Evolutionary conservation across 495 filamentous ascomycete species (phyloP), one percentile per base, ranked within the genome.

Genomic region (Aspergillus ellipticus): DNA sequence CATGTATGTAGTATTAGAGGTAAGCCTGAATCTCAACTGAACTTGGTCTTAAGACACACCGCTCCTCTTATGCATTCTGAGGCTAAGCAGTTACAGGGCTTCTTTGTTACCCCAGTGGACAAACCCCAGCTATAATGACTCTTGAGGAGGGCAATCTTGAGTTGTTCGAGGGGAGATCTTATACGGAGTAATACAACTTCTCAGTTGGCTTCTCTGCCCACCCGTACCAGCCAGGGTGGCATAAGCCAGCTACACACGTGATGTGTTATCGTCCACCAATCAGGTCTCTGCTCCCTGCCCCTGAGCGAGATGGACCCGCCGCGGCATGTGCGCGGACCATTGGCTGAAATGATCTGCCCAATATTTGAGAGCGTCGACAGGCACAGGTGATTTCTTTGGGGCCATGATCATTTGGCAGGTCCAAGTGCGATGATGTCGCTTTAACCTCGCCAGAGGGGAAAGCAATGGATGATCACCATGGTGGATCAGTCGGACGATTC

Each of bases 241-340:
- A 15, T 39, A 39, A 39, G 35, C 3, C 13, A n/a, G 11, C 5
- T 33, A 13, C 35, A 5, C 35, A 8, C 13, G 35, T 15, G 35
- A 39, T 15, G 24, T 4, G 3, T 13, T n/a, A 5, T 13, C 3
- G 11, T n/a, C 11, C 13, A 13, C 35, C 35, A 39, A 39, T 39
- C 5, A 39, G 11, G n/a, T 39, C 35, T 8, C 35, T 15, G 35
- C 35, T 13, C 11, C 11, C 37, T n/a, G 28, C 37, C 43, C 42
- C 42, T 54, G 42, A 46, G 21, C 42, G 4, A 7, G 24, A 28
- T 28, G 3, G 24, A 28, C 24, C 24, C 24, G 35, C 35, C 10
- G n/a, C 28, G 22, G 52, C 52, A 54, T 47, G 52, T 54, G 52
- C 28, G 26, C 19, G 26, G 42, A 46, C 46, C 42, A 54, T 54